phyloP scores from a whole-genome alignment of 2,329 filamentous ascomycete species.

The Aspergillus alliaceus region DNA sequence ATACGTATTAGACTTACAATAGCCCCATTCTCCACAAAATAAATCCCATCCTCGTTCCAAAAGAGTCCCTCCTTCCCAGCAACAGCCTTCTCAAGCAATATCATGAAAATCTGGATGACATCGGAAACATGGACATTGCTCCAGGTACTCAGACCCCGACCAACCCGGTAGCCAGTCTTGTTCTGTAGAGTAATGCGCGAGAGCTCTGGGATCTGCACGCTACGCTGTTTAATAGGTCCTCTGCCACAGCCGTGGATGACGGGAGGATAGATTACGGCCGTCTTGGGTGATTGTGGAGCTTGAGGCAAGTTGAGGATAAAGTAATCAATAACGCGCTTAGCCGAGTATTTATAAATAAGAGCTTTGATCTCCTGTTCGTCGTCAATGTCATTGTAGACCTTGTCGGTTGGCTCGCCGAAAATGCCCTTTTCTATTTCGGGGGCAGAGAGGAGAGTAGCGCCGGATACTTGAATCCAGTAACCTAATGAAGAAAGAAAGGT shows the following conservation, averaged over 20 bases:
- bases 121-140: constrained; percentile 61
- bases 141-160: constrained; percentile 58
- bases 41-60: constrained; percentile 45
- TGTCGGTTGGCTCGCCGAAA: constrained; percentile 31
- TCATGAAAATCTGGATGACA: constrained; percentile 54
- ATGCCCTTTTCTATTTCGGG: constrained; percentile 33
- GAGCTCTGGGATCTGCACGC: constrained; percentile 52
- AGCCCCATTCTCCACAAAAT: constrained; percentile 28
- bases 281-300: constrained; percentile 45
- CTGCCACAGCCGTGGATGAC: constrained; percentile 58
- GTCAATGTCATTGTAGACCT: constrained; percentile 38
- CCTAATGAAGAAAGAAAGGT: constrained; percentile 12
- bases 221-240: constrained; percentile 52
- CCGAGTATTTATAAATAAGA: constrained; percentile 34
- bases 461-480: constrained; percentile 41
- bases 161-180: constrained; percentile 53
- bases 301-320: constrained; percentile 55
- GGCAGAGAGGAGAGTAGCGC: constrained; percentile 38
- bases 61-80: constrained; percentile 20
- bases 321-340: constrained; percentile 67
- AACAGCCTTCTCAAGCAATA: constrained; percentile 49
- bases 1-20: no score
- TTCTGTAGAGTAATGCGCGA: constrained; percentile 42
- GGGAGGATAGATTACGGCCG: constrained; percentile 63
- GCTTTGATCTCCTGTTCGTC: constrained; percentile 31